Percentiles rank a stretch among this genome's conserved stretches.
Evolutionary conservation across 768 basidiomycete genomes (phyloP).

Genomic region (Naganishia antarctica): DNA sequence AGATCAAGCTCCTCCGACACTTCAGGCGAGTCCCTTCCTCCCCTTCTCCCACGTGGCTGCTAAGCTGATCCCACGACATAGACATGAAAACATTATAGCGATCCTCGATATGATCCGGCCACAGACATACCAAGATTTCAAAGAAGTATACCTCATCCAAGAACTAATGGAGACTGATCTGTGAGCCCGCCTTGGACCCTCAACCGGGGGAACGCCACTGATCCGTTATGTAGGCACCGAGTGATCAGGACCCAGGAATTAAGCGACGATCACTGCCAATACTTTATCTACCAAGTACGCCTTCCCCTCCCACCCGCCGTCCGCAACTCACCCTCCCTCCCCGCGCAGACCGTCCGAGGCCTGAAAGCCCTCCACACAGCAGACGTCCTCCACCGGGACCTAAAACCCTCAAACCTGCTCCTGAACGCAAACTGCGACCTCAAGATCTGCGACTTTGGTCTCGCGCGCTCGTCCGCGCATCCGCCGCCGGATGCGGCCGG

Average conservation of each 20-base stretch:
- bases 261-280: conserved; percentile 90
- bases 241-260: conserved; percentile 93
- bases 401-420: conserved; percentile 52
- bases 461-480: conserved; percentile 58
- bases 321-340: background rate
- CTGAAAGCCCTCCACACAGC: conserved; percentile 95
- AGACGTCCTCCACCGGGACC: conserved; percentile 62
- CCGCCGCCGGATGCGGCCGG: conserved; percentile 33
- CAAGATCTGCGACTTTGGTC: conserved; percentile 76
- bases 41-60: background rate
- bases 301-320: background rate
- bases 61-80: conserved; percentile 16
- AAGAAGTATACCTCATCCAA: conserved; percentile 68
- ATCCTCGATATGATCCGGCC: conserved; percentile 86
- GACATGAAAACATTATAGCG: conserved; percentile 67
- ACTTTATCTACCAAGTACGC: conserved; percentile 62
- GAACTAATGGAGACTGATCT: conserved; percentile 95
- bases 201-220: background rate
- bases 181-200: background rate
- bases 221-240: conserved; percentile 58
- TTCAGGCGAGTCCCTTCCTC: conserved; percentile 53
- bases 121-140: conserved; percentile 70
- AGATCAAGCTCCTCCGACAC: conserved; percentile 66
- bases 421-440: conserved; percentile 53
- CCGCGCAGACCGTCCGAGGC: conserved; percentile 79